Evolutionary conservation across 2,329 filamentous ascomycete genomes (phyloP).

Genomic region (Aspergillus pseudonomiae): DNA sequence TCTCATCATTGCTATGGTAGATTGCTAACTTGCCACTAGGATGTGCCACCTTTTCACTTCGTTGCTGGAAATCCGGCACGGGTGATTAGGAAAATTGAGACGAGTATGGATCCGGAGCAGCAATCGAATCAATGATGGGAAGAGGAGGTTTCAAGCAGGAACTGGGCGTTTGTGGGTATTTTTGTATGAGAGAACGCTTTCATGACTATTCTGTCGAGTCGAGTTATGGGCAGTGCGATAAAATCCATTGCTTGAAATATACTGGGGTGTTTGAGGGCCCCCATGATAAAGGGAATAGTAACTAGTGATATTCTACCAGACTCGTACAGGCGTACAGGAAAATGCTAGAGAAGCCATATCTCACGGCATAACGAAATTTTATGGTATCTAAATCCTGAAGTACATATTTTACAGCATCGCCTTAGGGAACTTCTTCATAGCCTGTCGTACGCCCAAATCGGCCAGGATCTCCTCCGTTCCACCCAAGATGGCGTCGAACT

Average conservation of each 20-base stretch:
- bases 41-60: conserved; percentile 32
- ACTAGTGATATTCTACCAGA: neutral
- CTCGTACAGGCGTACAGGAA: no score
- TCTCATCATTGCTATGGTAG: neutral
- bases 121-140: neutral
- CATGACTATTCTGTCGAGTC: neutral
- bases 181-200: neutral
- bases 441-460: conserved; percentile 81
- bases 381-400: neutral
- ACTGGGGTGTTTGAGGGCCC: neutral
- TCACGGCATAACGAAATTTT: neutral
- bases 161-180: neutral
- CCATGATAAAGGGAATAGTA: neutral
- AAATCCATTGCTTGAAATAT: neutral
- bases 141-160: no score
- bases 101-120: conserved; percentile 27
- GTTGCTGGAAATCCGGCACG: conserved; percentile 31
- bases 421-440: conserved; percentile 82
- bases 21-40: conserved; percentile 7
- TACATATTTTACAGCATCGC: conserved; percentile 65
- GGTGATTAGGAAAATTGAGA: conserved; percentile 28
- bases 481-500: conserved; percentile 77
- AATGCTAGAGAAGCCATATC: neutral
- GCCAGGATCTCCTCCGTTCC: conserved; percentile 82
- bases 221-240: neutral